Base-by-base conservation (phyloP, 768 basidiomycete genomes). In the Rhizopogon sp. region DNA sequence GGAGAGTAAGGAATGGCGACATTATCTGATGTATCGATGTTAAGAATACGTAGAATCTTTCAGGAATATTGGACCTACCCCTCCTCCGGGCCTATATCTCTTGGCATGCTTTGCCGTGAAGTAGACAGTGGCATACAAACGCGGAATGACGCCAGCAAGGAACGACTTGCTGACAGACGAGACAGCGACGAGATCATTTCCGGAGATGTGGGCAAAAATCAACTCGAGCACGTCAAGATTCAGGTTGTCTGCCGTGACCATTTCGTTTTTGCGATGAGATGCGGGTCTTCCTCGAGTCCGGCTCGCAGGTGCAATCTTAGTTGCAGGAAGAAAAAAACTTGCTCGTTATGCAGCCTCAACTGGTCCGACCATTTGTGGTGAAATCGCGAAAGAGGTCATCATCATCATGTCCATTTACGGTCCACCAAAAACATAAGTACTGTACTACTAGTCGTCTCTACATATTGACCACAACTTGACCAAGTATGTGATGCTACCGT, bases 191-290 rank as follows among this genome's bases (percentile, higher is more conserved):
- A 90, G 76, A 60, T 88, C 85, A 1, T 68, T 54, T 16, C 76
- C 74, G 41, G 74, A 64, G 5, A 90, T 71, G 60, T 77, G 72
- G 0, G 71, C 67, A 58, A 85, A 85, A 16, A 90, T 80, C n/a
- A 83, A 72, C 63, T 86, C 84, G 41, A 89, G 76, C 39, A 90
- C 84, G 69, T 91, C 88, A 17, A 83, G 76, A 58, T 89, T 83
- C 45, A 88, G 73, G 60, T 80, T 86, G 59, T 87, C 82, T 10
- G 81, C 82, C 31, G 82, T 77, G 44, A 84, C 80, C 86, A 87
- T 88, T 29, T 6, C 16, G 14, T 49, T 16, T n/a, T 29, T 28
- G 13, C 7, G n/a, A 47, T 22, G 13, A 50, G 20, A 49, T 17
- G 25, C 10, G 16, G 11, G 20, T 35, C n/a, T 31, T 45, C 44